These are phyloP conservation scores for Aspergillus nidulans DNA, from an alignment of 495 filamentous ascomycete species.

Conservation along the genomic window DNA sequence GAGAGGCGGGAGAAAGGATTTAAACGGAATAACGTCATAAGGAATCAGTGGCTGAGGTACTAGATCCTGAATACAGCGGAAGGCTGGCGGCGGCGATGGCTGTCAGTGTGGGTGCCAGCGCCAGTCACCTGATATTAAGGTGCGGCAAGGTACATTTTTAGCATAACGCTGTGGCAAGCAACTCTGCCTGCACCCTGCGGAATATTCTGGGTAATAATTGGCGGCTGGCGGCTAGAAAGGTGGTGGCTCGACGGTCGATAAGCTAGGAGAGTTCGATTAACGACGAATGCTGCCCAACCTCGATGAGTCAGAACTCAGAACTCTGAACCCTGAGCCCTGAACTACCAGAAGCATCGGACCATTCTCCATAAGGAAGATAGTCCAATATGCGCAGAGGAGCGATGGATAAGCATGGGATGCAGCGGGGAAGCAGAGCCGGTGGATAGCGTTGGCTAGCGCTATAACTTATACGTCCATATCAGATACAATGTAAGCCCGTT, in stretches of 20 bases:
- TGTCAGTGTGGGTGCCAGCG: background rate
- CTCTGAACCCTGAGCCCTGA: too few relatives aligned
- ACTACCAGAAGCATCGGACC: too few relatives aligned
- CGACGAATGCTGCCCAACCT: conserved; percentile 2
- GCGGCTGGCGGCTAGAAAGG: background rate
- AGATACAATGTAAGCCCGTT: background rate
- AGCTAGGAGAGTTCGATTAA: background rate
- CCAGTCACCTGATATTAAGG: background rate
- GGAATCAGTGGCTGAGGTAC: background rate
- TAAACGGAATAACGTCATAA: background rate
- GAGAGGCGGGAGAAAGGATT: background rate
- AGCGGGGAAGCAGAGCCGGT: conserved; percentile 11
- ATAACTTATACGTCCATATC: background rate
- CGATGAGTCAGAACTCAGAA: background rate
- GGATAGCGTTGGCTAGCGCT: background rate
- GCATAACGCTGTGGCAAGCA: background rate
- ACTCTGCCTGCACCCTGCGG: background rate
- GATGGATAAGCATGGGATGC: conserved; percentile 5
- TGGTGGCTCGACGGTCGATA: background rate
- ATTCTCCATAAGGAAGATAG: background rate
- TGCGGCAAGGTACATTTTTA: background rate
- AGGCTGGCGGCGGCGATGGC: background rate
- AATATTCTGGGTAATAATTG: background rate
- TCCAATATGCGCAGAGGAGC: background rate
- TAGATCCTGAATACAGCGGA: too few relatives aligned